A percentile compares a stretch with the other conserved stretches of the same genome.
Conservation (phyloP, 176 grass and related monocot species). For the Hordeum vulgare region DNA sequence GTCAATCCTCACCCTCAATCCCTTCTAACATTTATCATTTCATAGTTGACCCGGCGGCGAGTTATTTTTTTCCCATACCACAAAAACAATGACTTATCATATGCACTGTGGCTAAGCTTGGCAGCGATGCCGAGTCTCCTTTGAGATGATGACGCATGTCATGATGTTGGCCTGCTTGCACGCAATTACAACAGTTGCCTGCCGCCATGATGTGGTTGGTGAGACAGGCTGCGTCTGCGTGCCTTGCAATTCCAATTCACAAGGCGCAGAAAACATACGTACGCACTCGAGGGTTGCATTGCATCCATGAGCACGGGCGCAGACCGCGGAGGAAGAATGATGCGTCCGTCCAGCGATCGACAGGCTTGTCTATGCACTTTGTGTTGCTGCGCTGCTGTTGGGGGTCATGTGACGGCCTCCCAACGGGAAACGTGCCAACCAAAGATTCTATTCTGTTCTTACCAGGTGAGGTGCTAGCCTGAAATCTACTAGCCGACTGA, state of each 20-base stretch:
- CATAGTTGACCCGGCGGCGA: background rate
- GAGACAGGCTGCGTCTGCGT: conserved; percentile 8
- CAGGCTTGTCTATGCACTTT: background rate
- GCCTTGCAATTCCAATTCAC: background rate
- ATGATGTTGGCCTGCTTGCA: conserved; percentile 41
- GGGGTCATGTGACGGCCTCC: conserved; percentile 21
- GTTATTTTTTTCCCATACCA: background rate
- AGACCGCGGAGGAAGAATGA: background rate
- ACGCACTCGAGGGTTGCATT: background rate
- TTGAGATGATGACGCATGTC: conserved; percentile 9
- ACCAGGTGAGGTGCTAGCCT: background rate
- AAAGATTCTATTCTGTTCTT: conserved; percentile 23
- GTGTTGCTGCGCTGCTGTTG: background rate
- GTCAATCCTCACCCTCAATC: no score
- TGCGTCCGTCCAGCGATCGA: background rate
- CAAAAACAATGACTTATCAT: background rate
- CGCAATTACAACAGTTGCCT: conserved; percentile 2
- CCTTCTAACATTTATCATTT: no score
- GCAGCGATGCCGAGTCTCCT: background rate
- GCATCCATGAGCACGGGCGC: background rate
- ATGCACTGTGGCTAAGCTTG: background rate
- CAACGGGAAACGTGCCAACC: conserved; percentile 2
- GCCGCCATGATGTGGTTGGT: conserved; percentile 21
- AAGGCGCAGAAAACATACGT: background rate
- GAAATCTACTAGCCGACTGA: background rate